A percentile compares a stretch with the other conserved stretches of the same genome.
Conservation (phyloP, 2,329 filamentous ascomycete species). For the Pestalotiopsis sp. region DNA sequence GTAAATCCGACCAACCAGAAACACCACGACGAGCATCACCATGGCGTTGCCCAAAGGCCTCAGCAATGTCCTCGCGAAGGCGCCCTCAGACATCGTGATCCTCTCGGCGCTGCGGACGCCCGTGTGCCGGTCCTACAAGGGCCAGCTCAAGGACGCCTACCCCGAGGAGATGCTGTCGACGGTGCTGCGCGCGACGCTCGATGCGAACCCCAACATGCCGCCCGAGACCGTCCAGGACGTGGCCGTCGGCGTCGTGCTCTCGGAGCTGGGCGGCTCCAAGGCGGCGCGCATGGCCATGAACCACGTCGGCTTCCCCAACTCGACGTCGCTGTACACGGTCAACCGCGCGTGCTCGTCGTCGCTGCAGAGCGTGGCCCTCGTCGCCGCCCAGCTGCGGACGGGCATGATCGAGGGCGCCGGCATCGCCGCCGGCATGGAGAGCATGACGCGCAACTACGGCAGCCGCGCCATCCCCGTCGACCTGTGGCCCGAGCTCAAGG, state of each 20-base stretch:
- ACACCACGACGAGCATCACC: constrained; percentile 14
- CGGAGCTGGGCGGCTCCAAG: constrained; percentile 88
- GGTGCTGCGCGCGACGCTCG: constrained; percentile 69
- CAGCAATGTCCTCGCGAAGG: constrained; percentile 75
- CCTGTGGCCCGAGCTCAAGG: constrained; percentile 73
- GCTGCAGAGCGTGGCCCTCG: constrained; percentile 73
- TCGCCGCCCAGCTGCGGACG: constrained; percentile 75
- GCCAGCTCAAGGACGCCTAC: constrained; percentile 83
- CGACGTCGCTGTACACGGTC: constrained; percentile 79
- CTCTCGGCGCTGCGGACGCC: constrained; percentile 90
- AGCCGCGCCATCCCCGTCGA: constrained; percentile 81
- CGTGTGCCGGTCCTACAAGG: constrained; percentile 81
- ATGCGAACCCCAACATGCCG: constrained; percentile 72
- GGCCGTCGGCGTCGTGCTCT: constrained; percentile 84
- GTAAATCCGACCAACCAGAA: not conserved
- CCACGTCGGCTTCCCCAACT: constrained; percentile 75
- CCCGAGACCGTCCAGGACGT: constrained; percentile 76
- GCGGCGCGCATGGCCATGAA: constrained; percentile 89
- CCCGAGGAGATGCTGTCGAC: constrained; percentile 83
- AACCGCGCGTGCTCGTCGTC: constrained; percentile 86
- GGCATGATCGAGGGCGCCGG: constrained; percentile 70
- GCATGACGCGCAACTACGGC: constrained; percentile 92
- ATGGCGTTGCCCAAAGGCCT: constrained; percentile 67
- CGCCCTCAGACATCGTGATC: constrained; percentile 82
- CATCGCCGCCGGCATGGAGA: constrained; percentile 91